Evolutionary conservation across 2,329 filamentous ascomycete species (phyloP).

Genomic region (Kalmusia sp.): DNA sequence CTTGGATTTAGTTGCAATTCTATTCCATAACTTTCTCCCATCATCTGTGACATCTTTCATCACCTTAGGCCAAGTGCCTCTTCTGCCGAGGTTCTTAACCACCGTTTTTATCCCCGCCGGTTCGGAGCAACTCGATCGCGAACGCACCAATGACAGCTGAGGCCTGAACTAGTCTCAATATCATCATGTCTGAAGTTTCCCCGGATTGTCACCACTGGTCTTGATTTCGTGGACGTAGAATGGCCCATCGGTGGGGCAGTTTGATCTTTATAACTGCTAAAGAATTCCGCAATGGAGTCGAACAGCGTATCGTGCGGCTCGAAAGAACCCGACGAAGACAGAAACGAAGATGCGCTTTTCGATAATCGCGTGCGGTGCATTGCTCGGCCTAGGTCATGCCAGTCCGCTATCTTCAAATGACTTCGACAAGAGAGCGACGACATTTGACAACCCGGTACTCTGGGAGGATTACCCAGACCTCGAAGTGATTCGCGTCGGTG

Average conservation of each 20-base stretch:
- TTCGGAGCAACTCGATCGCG: slow-evolving; percentile 4
- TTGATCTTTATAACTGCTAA: not conserved
- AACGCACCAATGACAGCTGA: not conserved
- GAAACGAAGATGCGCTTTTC: slow-evolving; percentile 1
- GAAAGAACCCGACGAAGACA: not conserved
- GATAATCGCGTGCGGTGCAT: not conserved
- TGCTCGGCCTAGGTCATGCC: not conserved
- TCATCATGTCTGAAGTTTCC: not conserved
- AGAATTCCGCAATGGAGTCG: not conserved
- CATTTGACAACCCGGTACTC: slow-evolving; percentile 60
- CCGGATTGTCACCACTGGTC: not conserved
- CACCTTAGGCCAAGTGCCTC: not conserved
- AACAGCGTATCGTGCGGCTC: not conserved
- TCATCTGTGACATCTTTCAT: too few species aligned
- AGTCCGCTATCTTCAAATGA: not conserved
- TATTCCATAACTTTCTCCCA: too few species aligned
- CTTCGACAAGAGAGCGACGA: slow-evolving; percentile 14
- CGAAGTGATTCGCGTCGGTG: slow-evolving; percentile 60
- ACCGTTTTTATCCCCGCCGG: not conserved
- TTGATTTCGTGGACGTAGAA: not conserved
- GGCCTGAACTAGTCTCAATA: not conserved
- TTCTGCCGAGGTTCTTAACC: slow-evolving; percentile 3
- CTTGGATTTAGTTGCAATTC: too few species aligned
- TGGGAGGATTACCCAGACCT: slow-evolving; percentile 64
- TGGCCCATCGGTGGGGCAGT: not conserved